Percentiles rank a stretch among this genome's conserved stretches.
These are phyloP conservation scores for Pharus latifolius DNA, from an alignment of 176 grass and related monocot genomes.

Conservation along the genomic window DNA sequence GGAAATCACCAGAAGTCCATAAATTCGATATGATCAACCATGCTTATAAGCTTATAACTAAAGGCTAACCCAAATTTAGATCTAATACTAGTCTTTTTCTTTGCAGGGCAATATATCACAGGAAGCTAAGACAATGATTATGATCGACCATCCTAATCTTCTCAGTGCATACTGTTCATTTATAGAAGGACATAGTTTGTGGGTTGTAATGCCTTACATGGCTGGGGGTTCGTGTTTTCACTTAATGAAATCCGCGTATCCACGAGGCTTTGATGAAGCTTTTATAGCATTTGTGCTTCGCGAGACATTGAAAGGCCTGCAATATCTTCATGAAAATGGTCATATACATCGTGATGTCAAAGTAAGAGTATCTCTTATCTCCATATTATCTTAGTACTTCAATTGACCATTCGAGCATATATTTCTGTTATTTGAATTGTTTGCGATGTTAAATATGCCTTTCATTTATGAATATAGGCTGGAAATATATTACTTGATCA, in stretches of 20 bases:
- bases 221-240: conserved; percentile 82
- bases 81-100: background rate
- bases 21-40: too few relatives aligned
- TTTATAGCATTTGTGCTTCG: conserved; percentile 77
- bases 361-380: conserved; percentile 15
- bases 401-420: too few relatives aligned
- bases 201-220: conserved; percentile 96
- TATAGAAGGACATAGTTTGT: conserved; percentile 38
- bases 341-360: conserved; percentile 92
- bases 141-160: conserved; percentile 81
- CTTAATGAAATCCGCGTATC: conserved; percentile 74
- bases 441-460: background rate
- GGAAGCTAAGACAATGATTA: conserved; percentile 85
- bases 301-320: conserved; percentile 57
- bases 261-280: conserved; percentile 61
- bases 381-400: background rate
- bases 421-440: background rate
- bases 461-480: conserved; percentile 34
- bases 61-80: too few relatives aligned
- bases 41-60: too few relatives aligned
- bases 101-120: conserved; percentile 57
- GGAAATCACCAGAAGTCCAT: too few relatives aligned
- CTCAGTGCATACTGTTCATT: conserved; percentile 82
- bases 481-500: conserved; percentile 89
- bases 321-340: conserved; percentile 78